Evolutionary conservation across 2,329 filamentous ascomycete species (phyloP).

Genomic region (Aphanoascus verrucosus): DNA sequence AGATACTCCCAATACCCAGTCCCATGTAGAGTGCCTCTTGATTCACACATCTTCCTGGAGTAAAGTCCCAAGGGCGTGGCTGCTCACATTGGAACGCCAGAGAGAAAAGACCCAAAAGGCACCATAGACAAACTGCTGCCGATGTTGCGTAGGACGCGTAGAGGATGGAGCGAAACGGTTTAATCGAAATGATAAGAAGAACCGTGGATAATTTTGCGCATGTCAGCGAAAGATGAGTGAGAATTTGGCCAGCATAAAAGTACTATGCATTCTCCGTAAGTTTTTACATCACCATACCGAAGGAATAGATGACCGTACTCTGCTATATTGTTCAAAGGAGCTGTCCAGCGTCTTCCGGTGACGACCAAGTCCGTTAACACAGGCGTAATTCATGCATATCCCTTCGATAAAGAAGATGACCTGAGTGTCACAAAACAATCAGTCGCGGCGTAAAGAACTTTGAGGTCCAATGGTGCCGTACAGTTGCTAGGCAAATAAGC

Average conservation of each 20-base stretch:
- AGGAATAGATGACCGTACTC: conserved; percentile 12
- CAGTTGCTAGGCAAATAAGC: conserved; percentile 16
- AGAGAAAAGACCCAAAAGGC: conserved; percentile 15
- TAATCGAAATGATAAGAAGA: conserved; percentile 20
- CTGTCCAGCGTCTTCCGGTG: conserved; percentile 13
- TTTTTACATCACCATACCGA: neutral
- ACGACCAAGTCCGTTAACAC: conserved; percentile 17
- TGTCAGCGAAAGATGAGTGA: conserved; percentile 16
- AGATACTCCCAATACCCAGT: conserved; percentile 17
- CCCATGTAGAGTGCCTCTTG: conserved; percentile 18
- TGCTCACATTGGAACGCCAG: conserved; percentile 19
- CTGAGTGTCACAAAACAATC: neutral
- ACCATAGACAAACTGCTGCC: conserved; percentile 16
- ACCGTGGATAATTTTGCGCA: conserved; percentile 20
- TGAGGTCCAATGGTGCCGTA: conserved; percentile 10
- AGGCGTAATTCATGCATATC: conserved; percentile 18
- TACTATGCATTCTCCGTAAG: conserved; percentile 15
- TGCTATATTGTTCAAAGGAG: conserved; percentile 16
- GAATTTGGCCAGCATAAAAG: conserved; percentile 20
- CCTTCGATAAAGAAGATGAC: conserved; percentile 12
- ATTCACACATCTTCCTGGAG: conserved; percentile 18
- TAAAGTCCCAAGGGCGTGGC: conserved; percentile 18
- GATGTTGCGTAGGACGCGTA: conserved; percentile 16
- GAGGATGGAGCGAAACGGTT: conserved; percentile 17
- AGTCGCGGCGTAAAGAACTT: neutral